Evolutionary conservation across 495 filamentous ascomycete genomes (phyloP).

Genomic region (Zalerion maritima): DNA sequence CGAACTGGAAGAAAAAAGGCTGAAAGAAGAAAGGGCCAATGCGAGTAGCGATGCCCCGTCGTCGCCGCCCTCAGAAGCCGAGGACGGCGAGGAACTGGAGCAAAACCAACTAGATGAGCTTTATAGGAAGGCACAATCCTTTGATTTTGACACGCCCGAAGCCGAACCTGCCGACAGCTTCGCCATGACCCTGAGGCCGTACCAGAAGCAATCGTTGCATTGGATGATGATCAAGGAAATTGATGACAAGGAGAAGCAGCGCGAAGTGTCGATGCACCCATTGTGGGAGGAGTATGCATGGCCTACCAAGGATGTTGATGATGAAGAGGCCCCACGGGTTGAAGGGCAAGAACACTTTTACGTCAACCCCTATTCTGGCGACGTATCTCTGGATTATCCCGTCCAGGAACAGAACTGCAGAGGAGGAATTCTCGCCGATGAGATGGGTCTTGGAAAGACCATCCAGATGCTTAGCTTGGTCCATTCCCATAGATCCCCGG

Average conservation of each 20-base stretch:
- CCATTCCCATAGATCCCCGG: conserved; percentile 62
- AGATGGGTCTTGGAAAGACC: conserved; percentile 85
- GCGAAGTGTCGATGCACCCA: conserved; percentile 77
- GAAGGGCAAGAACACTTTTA: conserved; percentile 62
- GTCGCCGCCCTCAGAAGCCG: conserved; percentile 37
- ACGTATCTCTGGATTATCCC: conserved; percentile 85
- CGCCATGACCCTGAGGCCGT: conserved; percentile 69
- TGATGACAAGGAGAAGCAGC: conserved; percentile 47
- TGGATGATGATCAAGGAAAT: conserved; percentile 96
- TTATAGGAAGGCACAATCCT: conserved; percentile 92
- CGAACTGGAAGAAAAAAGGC: conserved; percentile 69
- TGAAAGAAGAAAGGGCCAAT: conserved; percentile 38
- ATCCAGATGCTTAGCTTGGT: conserved; percentile 95
- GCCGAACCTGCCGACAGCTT: conserved; percentile 72
- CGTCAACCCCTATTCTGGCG: conserved; percentile 91
- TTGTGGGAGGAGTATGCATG: conserved; percentile 92
- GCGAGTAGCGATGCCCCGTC: conserved; percentile 32
- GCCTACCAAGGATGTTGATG: conserved; percentile 79
- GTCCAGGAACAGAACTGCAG: conserved; percentile 88
- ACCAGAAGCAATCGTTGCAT: conserved; percentile 86
- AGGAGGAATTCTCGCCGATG: conserved; percentile 86
- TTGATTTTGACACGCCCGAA: conserved; percentile 84
- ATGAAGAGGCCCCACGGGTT: conserved; percentile 51
- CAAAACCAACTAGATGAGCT: conserved; percentile 88
- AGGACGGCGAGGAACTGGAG: conserved; percentile 80